Base-by-base conservation (phyloP, 2,329 filamentous ascomycete genomes). In the Scleromitrula shiraiana region DNA sequence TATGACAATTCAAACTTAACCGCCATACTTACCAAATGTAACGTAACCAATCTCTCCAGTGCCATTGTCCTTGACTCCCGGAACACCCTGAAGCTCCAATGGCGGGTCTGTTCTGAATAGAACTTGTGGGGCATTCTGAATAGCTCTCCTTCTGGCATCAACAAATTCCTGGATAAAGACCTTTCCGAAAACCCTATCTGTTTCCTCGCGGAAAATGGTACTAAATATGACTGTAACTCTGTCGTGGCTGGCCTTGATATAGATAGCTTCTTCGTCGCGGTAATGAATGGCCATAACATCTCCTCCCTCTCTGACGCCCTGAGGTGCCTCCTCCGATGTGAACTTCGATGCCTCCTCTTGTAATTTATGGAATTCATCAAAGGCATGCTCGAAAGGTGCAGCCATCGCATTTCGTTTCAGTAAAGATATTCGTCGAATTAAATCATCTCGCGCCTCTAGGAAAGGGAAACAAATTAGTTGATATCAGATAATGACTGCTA, bases 131-230 rank as follows among this genome's bases (percentile, higher is more conserved):
- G 94, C 93, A 67, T 98, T 98, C 70, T 98, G 94, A 55, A 98
- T 95, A 17, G 90, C 90, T 70, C 93, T 83, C 66, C 90, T 80
- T 67, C 93, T 78, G 7, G 94, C 93, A 70, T 99, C 93, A 49
- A 97, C 94, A 57, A 99, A 98, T 69, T 99, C 93, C 71, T 96
- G 90, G 59, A 98, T 81, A 65, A 99, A 98, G 12, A 98, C 89
- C 71, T 96, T 97, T 59, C 93, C 93, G 62, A 95, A 98, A 50
- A 99, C 88, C 53, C 91, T 78, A 65, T 98, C 93, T 46, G 94
- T 98, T 71, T 98, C 94, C 65, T 99, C 94, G 50, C 88, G 78
- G 76, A 99, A 99, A 44, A 97, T 80, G 35, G 93, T 98, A 70
- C 89, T 95, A 76, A 98, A 98, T 64, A 98, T 98, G 62, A 98